These are phyloP conservation scores for Globisporangium cystogenes DNA, from an alignment of 352 stramenopile genomes.

Conservation along the genomic window DNA sequence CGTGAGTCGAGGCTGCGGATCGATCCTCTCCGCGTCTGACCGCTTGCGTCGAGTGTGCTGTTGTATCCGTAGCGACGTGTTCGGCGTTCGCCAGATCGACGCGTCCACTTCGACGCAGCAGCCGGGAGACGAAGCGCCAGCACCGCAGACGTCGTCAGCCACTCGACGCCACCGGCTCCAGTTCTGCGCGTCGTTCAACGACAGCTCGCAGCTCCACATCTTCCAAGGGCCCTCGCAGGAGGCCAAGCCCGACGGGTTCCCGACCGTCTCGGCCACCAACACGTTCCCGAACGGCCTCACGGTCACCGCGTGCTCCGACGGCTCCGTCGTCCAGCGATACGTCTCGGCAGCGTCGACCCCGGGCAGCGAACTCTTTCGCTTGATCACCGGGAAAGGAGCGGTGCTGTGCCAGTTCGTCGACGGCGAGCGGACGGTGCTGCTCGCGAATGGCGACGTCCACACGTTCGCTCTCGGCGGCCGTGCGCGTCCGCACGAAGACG, in stretches of 20 bases:
- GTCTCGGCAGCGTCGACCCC: neutral
- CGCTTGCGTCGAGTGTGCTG: neutral
- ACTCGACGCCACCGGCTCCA: constrained; percentile 14
- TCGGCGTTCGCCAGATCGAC: constrained; percentile 38
- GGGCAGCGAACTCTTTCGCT: constrained; percentile 26
- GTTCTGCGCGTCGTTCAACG: constrained; percentile 53
- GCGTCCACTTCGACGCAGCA: neutral
- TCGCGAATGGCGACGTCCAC: constrained; percentile 44
- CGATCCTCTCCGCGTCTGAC: neutral
- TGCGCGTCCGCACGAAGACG: neutral
- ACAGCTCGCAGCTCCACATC: constrained; percentile 44
- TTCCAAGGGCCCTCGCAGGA: constrained; percentile 20
- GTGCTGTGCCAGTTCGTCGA: constrained; percentile 43
- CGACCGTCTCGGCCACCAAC: constrained; percentile 32
- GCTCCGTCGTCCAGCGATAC: constrained; percentile 43
- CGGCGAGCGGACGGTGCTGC: constrained; percentile 30
- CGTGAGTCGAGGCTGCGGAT: constrained; percentile 9
- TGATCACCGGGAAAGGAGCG: constrained; percentile 51
- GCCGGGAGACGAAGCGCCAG: neutral
- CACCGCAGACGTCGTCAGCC: neutral
- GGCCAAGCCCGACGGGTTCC: constrained; percentile 48
- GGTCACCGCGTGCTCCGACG: constrained; percentile 53
- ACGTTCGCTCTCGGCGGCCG: neutral
- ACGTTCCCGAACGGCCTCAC: constrained; percentile 49
- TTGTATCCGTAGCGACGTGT: constrained; percentile 35